phyloP scores from a whole-genome alignment of 345 rosid species.

The Corymbia maculata region DNA sequence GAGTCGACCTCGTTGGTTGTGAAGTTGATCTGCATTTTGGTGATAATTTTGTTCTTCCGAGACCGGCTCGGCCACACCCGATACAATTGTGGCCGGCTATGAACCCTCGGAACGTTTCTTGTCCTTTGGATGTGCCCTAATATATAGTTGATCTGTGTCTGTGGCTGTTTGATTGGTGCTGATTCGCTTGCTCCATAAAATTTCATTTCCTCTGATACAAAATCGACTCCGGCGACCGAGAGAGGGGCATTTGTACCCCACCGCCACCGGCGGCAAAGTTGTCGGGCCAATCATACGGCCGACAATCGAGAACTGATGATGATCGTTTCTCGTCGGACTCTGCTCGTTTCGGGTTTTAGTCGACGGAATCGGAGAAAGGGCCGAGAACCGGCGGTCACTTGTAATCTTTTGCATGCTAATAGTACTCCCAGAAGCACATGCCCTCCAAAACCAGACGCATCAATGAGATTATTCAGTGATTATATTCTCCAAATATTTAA shows the following conservation, averaged over 20 bases:
- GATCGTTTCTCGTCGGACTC: neutral
- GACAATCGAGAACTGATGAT: neutral
- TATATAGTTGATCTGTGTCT: neutral
- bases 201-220: neutral
- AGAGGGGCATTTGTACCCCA: neutral
- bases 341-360: neutral
- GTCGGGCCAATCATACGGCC: neutral
- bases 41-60: slow-evolving; percentile 15
- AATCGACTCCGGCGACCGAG: neutral
- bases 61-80: slow-evolving; percentile 15
- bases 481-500: neutral
- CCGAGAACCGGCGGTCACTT: neutral
- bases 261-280: no score
- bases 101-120: neutral
- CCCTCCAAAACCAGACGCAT: neutral
- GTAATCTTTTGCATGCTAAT: neutral
- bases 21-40: slow-evolving; percentile 5
- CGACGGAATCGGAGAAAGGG: neutral
- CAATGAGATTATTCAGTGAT: neutral
- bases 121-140: neutral
- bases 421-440: neutral
- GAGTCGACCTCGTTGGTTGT: slow-evolving; percentile 4
- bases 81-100: slow-evolving; percentile 24
- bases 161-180: neutral
- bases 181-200: rapidly evolving